Conservation (phyloP, 2,329 filamentous ascomycete genomes). For the Thermothelomyces thermophilus region DNA sequence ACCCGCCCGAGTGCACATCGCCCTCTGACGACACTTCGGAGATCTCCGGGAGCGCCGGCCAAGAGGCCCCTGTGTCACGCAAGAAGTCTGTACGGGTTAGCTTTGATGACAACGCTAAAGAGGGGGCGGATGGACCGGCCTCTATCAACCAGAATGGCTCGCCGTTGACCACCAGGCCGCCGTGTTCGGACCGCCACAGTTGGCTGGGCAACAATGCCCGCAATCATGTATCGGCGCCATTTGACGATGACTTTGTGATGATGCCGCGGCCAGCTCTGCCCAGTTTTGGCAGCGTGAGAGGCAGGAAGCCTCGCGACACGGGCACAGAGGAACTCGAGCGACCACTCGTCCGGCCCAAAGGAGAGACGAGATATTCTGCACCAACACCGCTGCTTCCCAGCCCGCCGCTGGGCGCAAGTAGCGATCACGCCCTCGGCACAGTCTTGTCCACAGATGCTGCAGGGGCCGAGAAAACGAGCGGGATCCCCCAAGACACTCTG, state of each 20-base stretch:
- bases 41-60: conserved; percentile 30
- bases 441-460: conserved; percentile 49
- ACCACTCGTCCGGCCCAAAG: conserved; percentile 49
- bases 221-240: conserved; percentile 40
- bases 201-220: conserved; percentile 48
- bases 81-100: conserved; percentile 69
- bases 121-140: conserved; percentile 46
- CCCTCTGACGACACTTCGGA: conserved; percentile 46
- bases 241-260: conserved; percentile 63
- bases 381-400: conserved; percentile 24
- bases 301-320: conserved; percentile 48
- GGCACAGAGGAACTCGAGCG: conserved; percentile 52
- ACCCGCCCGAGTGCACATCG: conserved; percentile 47
- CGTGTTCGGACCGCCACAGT: conserved; percentile 34
- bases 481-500: conserved; percentile 50
- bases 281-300: conserved; percentile 67
- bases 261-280: conserved; percentile 67
- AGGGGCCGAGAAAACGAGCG: conserved; percentile 34
- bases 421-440: conserved; percentile 52
- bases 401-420: conserved; percentile 43
- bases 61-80: conserved; percentile 36
- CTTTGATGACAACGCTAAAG: conserved; percentile 63
- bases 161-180: conserved; percentile 34
- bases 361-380: conserved; percentile 25
- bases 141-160: conserved; percentile 34